These are phyloP conservation scores for Fibroporia radiculosa DNA, from an alignment of 768 basidiomycete genomes.

Conservation along the genomic window DNA sequence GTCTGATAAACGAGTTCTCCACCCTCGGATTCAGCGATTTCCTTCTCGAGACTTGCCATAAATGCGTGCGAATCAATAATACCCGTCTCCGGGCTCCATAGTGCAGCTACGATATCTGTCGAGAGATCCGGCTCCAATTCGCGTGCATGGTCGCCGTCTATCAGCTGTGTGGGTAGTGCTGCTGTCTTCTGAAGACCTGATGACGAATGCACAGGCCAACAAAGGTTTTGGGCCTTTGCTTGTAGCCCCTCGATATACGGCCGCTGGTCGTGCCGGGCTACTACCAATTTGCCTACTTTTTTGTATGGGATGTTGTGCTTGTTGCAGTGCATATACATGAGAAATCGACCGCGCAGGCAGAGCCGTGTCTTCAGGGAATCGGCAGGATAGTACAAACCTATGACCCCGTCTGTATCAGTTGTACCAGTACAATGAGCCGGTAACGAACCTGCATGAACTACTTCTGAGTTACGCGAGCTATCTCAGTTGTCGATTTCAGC, in stretches of 20 bases:
- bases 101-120: conserved; percentile 54
- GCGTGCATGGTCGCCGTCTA: conserved; percentile 60
- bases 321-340: conserved; percentile 75
- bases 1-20: conserved; percentile 75
- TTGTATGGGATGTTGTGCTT: conserved; percentile 53
- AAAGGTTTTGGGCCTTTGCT: conserved; percentile 47
- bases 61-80: conserved; percentile 83
- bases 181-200: conserved; percentile 18
- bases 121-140: conserved; percentile 83
- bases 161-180: conserved; percentile 56
- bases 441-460: conserved; percentile 77
- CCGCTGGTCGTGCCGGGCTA: conserved; percentile 62
- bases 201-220: conserved; percentile 39
- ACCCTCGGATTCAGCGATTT: conserved; percentile 62
- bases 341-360: conserved; percentile 78
- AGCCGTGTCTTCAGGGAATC: conserved; percentile 79
- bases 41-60: conserved; percentile 77
- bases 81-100: conserved; percentile 84
- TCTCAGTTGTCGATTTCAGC: conserved; percentile 1
- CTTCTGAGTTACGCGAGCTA: conserved; percentile 91
- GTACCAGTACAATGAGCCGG: not conserved
- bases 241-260: conserved; percentile 67
- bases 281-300: conserved; percentile 85
- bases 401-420: not conserved
- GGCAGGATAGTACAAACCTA: conserved; percentile 82